Evolutionary conservation across 208 protist genomes (phyloP).

Genomic region (Crithidia fasciculata): DNA sequence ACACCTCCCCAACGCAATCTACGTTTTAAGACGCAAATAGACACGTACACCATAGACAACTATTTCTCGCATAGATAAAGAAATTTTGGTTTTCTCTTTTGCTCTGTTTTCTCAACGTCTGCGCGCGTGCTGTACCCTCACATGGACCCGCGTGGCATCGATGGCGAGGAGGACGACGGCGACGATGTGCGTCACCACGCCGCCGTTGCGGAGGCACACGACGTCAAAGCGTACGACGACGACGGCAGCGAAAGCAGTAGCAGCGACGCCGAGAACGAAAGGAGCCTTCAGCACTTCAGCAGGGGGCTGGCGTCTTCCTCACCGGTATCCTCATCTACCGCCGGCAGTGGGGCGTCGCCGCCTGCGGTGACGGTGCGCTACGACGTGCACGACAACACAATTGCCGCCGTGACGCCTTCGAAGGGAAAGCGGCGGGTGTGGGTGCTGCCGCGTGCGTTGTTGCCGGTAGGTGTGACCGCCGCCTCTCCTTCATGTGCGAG

Average conservation of each 20-base stretch:
- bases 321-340: too few relatives aligned
- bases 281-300: not conserved
- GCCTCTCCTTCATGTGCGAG: not conserved
- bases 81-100: not conserved
- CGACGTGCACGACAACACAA: conserved; percentile 27
- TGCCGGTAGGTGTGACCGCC: not conserved
- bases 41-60: too few relatives aligned
- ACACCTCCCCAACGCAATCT: too few relatives aligned
- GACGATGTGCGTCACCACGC: not conserved
- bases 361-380: not conserved
- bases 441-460: conserved; percentile 17
- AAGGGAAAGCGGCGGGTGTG: conserved; percentile 12
- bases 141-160: not conserved
- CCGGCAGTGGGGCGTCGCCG: too few relatives aligned
- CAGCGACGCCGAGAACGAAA: not conserved
- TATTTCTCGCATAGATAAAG: too few relatives aligned
- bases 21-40: too few relatives aligned
- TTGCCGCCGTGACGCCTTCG: not conserved
- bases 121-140: not conserved
- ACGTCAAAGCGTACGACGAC: not conserved
- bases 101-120: too few relatives aligned
- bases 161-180: not conserved
- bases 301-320: not conserved
- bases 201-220: too few relatives aligned
- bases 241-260: not conserved